Evolutionary conservation across 805 yeast species (phyloP).

Genomic region (Schizosaccharomyces osmophilus): DNA sequence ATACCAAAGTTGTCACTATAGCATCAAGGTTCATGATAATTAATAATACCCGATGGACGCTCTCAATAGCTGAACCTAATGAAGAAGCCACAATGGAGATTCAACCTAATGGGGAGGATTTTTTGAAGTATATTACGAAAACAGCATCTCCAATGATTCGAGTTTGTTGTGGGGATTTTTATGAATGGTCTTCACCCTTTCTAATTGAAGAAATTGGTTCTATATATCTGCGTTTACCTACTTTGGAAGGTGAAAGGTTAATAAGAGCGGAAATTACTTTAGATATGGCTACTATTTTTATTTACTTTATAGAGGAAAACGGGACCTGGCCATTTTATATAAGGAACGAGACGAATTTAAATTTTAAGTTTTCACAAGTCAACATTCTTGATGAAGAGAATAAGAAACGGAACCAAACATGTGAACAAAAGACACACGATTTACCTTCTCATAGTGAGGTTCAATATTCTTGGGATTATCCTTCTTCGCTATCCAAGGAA

Average conservation of each 20-base stretch:
- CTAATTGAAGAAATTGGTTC: slow-evolving; percentile 65
- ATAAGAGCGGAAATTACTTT: slow-evolving; percentile 47
- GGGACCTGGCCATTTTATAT: slow-evolving; percentile 82
- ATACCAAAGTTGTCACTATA: slow-evolving; percentile 53
- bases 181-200: slow-evolving; percentile 70
- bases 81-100: background rate
- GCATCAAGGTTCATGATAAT: slow-evolving; percentile 62
- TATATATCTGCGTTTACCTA: slow-evolving; percentile 42
- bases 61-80: slow-evolving; percentile 23
- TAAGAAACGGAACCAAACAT: background rate
- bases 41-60: slow-evolving; percentile 30
- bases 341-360: slow-evolving; percentile 70
- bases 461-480: slow-evolving; percentile 97
- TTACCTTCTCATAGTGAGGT: slow-evolving; percentile 62
- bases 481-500: slow-evolving; percentile 70
- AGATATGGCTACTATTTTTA: slow-evolving; percentile 63
- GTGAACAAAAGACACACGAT: slow-evolving; percentile 50
- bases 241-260: slow-evolving; percentile 34
- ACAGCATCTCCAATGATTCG: background rate
- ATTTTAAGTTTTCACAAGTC: slow-evolving; percentile 64
- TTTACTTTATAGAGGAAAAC: slow-evolving; percentile 47
- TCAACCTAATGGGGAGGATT: background rate
- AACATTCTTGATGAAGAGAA: slow-evolving; percentile 26
- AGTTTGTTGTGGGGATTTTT: background rate
- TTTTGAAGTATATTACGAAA: background rate